Evolutionary conservation across 2,329 filamentous ascomycete species (phyloP).

Genomic region (Diaporthe caulivora): DNA sequence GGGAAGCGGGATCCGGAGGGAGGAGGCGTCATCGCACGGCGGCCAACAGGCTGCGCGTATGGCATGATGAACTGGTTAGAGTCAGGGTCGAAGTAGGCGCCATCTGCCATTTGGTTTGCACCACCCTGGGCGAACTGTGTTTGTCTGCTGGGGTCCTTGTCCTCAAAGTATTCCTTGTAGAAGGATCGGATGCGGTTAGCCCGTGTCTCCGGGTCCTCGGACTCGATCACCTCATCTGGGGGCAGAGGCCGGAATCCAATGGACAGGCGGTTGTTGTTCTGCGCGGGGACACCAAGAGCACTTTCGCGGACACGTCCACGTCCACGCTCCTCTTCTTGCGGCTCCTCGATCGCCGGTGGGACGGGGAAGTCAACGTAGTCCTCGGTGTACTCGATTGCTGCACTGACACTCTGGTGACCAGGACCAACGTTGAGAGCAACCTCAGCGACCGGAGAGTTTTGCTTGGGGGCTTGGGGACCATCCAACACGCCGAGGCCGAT

Average conservation of each 20-base stretch:
- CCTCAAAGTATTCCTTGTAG: conserved; percentile 99
- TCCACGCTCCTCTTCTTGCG: conserved; percentile 44
- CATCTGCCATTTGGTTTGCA: conserved; percentile 76
- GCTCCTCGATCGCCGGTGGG: conserved; percentile 34
- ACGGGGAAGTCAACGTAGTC: conserved; percentile 51
- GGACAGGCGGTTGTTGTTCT: conserved; percentile 71
- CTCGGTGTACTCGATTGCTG: conserved; percentile 48
- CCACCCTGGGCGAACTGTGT: conserved; percentile 39
- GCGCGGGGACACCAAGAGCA: conserved; percentile 66
- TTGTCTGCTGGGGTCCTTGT: conserved; percentile 62
- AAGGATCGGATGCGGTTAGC: conserved; percentile 98
- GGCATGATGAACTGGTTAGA: conserved; percentile 81
- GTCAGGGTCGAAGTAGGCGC: conserved; percentile 75
- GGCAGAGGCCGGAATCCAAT: conserved; percentile 87
- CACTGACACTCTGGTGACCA: conserved; percentile 43
- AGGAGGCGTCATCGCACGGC: conserved; percentile 96
- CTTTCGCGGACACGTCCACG: conserved; percentile 52
- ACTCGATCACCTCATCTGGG: conserved; percentile 80
- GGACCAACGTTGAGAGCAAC: conserved; percentile 35
- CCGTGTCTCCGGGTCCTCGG: conserved; percentile 92
- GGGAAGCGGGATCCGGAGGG: conserved; percentile 67
- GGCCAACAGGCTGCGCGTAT: conserved; percentile 85
- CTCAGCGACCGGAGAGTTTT: conserved; percentile 26
- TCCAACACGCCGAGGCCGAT: conserved; percentile 38
- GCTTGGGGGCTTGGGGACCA: conserved; percentile 36